phyloP scores from a whole-genome alignment of 306 rosid species.

The Psophocarpus tetragonolobus region DNA sequence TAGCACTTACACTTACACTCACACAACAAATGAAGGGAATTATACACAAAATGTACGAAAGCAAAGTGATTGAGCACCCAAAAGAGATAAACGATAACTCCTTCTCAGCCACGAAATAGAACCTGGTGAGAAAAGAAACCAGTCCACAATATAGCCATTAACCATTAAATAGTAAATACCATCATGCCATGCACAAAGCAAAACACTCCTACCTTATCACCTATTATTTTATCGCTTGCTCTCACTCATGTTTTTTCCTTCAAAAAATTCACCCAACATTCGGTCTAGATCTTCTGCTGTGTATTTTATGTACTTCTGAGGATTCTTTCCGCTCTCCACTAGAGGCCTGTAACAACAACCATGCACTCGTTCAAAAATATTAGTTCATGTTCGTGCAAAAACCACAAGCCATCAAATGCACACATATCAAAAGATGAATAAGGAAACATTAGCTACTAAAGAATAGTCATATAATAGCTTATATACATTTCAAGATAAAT shows the following conservation, averaged over 20 bases:
- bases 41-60: conserved; percentile 28
- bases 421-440: not conserved
- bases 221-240: conserved; percentile 51
- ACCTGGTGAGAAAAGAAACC: conserved; percentile 11
- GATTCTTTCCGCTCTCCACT: conserved; percentile 86
- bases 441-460: not conserved
- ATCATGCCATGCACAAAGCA: not conserved
- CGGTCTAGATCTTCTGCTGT: conserved; percentile 86
- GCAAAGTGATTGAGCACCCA: conserved; percentile 21
- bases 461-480: not conserved
- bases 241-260: conserved; percentile 81
- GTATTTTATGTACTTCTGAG: conserved; percentile 83
- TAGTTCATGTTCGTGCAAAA: not conserved
- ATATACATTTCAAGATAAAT: not conserved
- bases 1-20: too few species aligned
- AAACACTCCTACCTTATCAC: conserved; percentile 6
- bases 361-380: conserved; percentile 23
- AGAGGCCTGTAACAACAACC: conserved; percentile 55
- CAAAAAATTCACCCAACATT: conserved; percentile 94
- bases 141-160: conserved; percentile 15
- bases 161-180: not conserved
- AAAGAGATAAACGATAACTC: not conserved
- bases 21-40: conserved; percentile 17
- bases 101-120: conserved; percentile 24
- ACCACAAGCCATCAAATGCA: not conserved